These are phyloP conservation scores for Nigrospora sphaerica DNA, from an alignment of 2,329 filamentous ascomycete species.

Conservation along the genomic window DNA sequence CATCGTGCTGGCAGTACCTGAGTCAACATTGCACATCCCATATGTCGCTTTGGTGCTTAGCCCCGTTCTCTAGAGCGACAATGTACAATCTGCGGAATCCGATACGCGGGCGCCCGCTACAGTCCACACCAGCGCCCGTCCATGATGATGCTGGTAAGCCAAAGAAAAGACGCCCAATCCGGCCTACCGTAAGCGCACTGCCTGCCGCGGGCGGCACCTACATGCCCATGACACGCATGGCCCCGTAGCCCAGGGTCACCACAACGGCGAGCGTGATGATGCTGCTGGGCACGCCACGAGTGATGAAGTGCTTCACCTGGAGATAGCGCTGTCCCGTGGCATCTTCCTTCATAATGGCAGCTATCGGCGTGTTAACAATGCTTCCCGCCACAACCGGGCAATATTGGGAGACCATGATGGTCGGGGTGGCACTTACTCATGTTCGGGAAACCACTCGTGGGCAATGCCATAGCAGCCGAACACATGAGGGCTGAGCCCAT, in stretches of 20 bases:
- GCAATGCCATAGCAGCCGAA: conserved; percentile 92
- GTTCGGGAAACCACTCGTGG: conserved; percentile 94
- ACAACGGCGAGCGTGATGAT: conserved; percentile 75
- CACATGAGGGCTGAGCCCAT: conserved; percentile 97
- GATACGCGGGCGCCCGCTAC: no score
- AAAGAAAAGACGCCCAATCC: background rate
- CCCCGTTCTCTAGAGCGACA: no score
- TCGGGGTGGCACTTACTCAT: conserved; percentile 71
- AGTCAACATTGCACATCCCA: no score
- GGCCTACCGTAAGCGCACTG: background rate
- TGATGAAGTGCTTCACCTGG: conserved; percentile 89
- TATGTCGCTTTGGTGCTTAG: no score
- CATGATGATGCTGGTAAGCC: background rate
- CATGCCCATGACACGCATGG: conserved; percentile 61
- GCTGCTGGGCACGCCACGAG: conserved; percentile 82
- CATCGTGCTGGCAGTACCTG: no score
- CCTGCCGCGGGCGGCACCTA: conserved; percentile 6
- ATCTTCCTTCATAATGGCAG: conserved; percentile 99
- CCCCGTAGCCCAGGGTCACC: conserved; percentile 80
- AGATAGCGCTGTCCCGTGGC: conserved; percentile 88
- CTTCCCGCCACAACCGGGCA: background rate
- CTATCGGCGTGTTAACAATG: conserved; percentile 5
- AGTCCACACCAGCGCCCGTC: background rate
- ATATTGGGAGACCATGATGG: conserved; percentile 2
- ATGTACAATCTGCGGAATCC: no score